Evolutionary conservation across 768 basidiomycete genomes (phyloP), one percentile per base, ranked within the genome.

Genomic region (Pulveroboletus ravenelii): DNA sequence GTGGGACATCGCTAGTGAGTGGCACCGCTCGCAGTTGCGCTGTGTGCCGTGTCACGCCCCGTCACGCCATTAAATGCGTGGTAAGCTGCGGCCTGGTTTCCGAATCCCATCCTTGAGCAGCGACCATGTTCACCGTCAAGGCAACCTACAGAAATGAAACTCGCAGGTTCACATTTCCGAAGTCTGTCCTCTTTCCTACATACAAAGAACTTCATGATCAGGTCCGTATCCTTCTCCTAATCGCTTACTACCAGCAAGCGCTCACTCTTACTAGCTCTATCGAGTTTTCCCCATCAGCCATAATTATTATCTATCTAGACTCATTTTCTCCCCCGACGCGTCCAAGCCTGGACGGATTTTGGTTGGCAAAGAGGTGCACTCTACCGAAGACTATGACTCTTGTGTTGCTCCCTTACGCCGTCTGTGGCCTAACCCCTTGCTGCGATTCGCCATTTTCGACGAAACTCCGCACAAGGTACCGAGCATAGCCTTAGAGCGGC

Each of bases 41-140:
- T 7, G 27, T 31, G 37, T 35, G 51, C 17, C 44, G 38, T 45
- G 58, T 55, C 53, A 63, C 62, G 18, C 52, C 31, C 0, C 35
- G 63, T 66, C 61, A 68, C 64, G 15, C 39, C 35, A 35, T 50
- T 60, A 57, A 58, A 62, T 55, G 40, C 40, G 40, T 48, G 35
- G 45, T 52, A 45, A 46, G 60, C 61, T 56, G 63, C 58, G 58
- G 20, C 20, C 20, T 23, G 20, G 20, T 23, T 23, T 23, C 20
- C 20, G 20, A 23, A 4, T 44, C 31, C 18, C 49, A 38, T 30
- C 29, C 62, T 64, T 53, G 54, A 23, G 27, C 65, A 48, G 41
- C 56, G 57, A 67, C 73, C 70, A 83, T 84, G 79, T 88, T 89
- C 73, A 80, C 80, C 50, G 78, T 89, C 62, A 90, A 90, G 69